Conservation (phyloP, 306 rosid genomes). For the Cicer yamashitae region DNA sequence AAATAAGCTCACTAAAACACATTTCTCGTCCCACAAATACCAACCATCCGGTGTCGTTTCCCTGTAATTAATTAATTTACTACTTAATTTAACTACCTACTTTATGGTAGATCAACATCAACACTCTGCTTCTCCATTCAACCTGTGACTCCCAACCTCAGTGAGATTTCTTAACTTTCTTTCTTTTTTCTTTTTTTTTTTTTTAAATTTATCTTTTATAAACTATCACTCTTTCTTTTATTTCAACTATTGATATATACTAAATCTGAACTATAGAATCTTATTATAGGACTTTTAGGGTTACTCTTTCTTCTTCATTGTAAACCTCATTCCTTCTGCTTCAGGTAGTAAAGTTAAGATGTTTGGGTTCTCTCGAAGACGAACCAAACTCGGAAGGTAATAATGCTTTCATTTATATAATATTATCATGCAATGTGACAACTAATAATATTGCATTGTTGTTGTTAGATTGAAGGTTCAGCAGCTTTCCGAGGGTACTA, state of each 20-base stretch:
- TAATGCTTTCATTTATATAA: neutral
- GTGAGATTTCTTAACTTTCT: neutral
- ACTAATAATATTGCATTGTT: neutral
- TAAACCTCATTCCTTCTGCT: slow-evolving; percentile 9
- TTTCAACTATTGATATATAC: neutral
- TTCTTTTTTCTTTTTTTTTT: neutral
- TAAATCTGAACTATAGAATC: neutral
- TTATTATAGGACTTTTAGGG: neutral
- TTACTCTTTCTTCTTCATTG: neutral
- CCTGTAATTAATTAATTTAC: neutral
- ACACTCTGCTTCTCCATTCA: neutral
- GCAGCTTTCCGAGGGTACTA: slow-evolving; percentile 80
- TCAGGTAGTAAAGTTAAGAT: slow-evolving; percentile 34
- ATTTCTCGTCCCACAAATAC: too few relatives aligned
- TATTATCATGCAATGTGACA: neutral
- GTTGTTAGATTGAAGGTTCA: slow-evolving; percentile 70
- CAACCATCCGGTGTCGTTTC: slow-evolving; percentile 24
- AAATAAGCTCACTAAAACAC: too few relatives aligned
- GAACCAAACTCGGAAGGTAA: slow-evolving; percentile 80
- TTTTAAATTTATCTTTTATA: neutral
- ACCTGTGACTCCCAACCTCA: neutral
- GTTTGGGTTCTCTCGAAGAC: slow-evolving; percentile 92
- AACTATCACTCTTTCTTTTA: neutral
- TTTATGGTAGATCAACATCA: neutral
- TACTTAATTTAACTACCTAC: too few relatives aligned